Percentiles rank a stretch among this genome's conserved stretches.
These are phyloP conservation scores for Synchytrium microbalum DNA, from an alignment of 371 early-diverging fungal genomes.

Conservation along the genomic window DNA sequence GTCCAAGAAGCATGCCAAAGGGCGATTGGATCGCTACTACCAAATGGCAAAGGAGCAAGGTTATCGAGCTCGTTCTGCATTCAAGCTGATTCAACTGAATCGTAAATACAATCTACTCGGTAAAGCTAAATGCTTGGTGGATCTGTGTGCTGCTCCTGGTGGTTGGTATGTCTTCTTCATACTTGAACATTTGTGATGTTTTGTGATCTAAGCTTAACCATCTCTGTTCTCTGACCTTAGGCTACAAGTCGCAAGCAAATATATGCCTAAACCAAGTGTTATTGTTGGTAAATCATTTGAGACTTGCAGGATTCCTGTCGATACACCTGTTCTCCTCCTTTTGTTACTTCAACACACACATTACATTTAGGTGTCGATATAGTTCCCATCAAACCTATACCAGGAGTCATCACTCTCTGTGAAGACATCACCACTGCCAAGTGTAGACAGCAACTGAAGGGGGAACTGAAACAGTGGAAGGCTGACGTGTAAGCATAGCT, in stretches of 20 bases:
- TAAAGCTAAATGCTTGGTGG: slow-evolving; percentile 84
- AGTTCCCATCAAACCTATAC: slow-evolving; percentile 96
- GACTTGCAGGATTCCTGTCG: neutral
- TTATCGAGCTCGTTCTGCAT: slow-evolving; percentile 99
- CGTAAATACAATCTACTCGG: slow-evolving; percentile 96
- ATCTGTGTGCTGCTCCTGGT: slow-evolving; percentile 99
- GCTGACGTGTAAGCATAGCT: slow-evolving; percentile 81
- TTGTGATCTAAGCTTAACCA: neutral
- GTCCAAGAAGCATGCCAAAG: slow-evolving; percentile 74
- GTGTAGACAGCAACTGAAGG: slow-evolving; percentile 77
- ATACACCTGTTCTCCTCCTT: neutral
- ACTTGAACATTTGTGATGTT: neutral
- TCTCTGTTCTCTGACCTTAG: slow-evolving; percentile 14
- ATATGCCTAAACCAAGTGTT: slow-evolving; percentile 89
- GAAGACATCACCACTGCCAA: slow-evolving; percentile 97
- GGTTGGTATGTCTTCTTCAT: slow-evolving; percentile 68
- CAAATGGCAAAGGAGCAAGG: slow-evolving; percentile 99
- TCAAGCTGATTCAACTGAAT: slow-evolving; percentile 99
- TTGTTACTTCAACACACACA: too few species aligned
- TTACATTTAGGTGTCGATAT: slow-evolving; percentile 86
- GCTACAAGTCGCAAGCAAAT: slow-evolving; percentile 92
- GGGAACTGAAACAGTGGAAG: slow-evolving; percentile 94
- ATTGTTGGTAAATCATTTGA: slow-evolving; percentile 62
- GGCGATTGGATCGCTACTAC: slow-evolving; percentile 99
- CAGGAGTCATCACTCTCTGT: slow-evolving; percentile 88